phyloP scores from a whole-genome alignment of 208 protist genomes.

The Lotmaria passim region DNA sequence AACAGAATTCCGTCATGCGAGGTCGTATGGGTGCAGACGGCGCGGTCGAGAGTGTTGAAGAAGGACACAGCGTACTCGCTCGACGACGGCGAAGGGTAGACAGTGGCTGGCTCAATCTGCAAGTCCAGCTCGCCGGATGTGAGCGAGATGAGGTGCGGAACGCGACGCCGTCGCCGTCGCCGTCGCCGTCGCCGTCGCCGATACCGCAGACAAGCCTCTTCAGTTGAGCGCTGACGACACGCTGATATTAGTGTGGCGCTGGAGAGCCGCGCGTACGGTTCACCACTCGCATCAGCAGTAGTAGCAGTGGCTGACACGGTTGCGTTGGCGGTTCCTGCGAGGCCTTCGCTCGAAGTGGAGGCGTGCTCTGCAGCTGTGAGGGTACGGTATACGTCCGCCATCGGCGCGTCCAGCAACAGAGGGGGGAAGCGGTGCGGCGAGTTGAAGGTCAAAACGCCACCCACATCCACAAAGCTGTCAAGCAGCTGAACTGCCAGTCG shows the following conservation, averaged over 20 bases:
- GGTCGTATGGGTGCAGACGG: constrained; percentile 37
- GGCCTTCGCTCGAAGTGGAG: background rate
- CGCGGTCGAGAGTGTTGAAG: constrained; percentile 31
- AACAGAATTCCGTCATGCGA: constrained; percentile 50
- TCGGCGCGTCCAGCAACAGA: constrained; percentile 49
- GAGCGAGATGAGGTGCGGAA: constrained; percentile 33
- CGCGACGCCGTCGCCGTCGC: background rate
- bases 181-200: background rate
- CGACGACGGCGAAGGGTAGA: background rate
- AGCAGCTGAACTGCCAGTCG: constrained; percentile 36
- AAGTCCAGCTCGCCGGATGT: constrained; percentile 56
- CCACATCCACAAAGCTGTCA: constrained; percentile 11
- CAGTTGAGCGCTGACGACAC: background rate
- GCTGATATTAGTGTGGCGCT: background rate
- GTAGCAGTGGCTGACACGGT: background rate
- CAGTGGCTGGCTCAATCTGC: constrained; percentile 43
- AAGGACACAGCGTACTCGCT: constrained; percentile 8
- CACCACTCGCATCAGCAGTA: background rate
- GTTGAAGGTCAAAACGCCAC: constrained; percentile 59
- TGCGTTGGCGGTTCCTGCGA: background rate
- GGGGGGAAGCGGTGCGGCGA: constrained; percentile 47
- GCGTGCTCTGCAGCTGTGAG: constrained; percentile 21
- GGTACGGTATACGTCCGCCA: constrained; percentile 41
- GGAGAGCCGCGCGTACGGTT: background rate
- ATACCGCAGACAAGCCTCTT: background rate